phyloP scores from a whole-genome alignment of 2,329 filamentous ascomycete genomes.

The Fusarium lateritium region DNA sequence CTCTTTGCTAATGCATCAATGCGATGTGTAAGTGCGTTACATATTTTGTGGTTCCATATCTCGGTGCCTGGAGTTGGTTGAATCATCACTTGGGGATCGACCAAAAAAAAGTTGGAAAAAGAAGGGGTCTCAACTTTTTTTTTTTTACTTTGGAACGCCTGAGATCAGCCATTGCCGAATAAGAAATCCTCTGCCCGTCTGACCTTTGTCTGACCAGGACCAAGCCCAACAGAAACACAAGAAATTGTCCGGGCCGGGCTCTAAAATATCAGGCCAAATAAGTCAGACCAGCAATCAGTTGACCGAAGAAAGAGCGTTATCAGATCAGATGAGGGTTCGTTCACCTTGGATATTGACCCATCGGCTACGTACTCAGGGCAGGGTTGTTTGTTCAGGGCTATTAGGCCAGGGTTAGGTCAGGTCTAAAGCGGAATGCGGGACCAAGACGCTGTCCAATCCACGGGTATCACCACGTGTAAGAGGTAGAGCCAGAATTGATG shows the following conservation, averaged over 20 bases:
- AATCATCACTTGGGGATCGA: conserved; percentile 11
- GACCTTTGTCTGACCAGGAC: conserved; percentile 20
- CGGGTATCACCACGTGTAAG: conserved; percentile 40
- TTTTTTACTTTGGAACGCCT: conserved; percentile 4
- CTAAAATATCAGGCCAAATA: conserved; percentile 30
- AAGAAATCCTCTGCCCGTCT: conserved; percentile 20
- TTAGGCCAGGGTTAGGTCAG: conserved; percentile 22
- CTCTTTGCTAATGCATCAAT: background rate
- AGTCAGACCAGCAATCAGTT: conserved; percentile 16
- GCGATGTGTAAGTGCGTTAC: background rate
- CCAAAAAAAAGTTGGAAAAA: conserved; percentile 38
- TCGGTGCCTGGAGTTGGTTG: background rate
- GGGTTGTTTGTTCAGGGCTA: conserved; percentile 40
- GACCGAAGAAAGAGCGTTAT: conserved; percentile 33
- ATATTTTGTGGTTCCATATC: background rate
- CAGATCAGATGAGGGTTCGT: conserved; percentile 39
- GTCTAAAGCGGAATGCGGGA: conserved; percentile 28
- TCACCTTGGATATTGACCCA: conserved; percentile 33
- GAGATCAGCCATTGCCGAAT: conserved; percentile 42
- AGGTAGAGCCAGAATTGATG: conserved; percentile 8
- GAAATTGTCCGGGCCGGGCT: conserved; percentile 10
- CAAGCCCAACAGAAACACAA: conserved; percentile 18
- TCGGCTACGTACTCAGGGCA: conserved; percentile 36
- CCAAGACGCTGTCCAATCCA: conserved; percentile 20
- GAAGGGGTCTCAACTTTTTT: conserved; percentile 35